Base-by-base conservation (phyloP, 352 stramenopile species). In the Phytophthora macrochlamydospora region DNA sequence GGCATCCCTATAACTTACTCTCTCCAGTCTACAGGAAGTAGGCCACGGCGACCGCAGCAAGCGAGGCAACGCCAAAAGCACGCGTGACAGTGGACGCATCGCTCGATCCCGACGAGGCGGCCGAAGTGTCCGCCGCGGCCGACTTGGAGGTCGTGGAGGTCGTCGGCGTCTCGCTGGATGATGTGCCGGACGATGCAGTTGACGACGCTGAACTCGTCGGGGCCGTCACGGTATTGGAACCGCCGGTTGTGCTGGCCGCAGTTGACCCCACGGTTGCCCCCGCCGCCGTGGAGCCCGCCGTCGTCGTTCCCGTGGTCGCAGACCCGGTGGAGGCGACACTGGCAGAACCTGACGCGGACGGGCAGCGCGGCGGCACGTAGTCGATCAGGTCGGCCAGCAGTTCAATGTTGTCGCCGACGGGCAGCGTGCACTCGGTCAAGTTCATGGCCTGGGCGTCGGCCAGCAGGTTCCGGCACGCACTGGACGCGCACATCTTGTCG, bases 271-370 rank as follows among this genome's bases (percentile, higher is more conserved):
- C 18, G 18, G 18, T 24, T 24, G 18, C 18, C 18, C 18, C 18
- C 18, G 18, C 0, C 18, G 18, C 18, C 18, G 18, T 24, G 18
- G 18, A 24, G 18, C 18, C 18, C 18, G 18, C 18, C 28, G 18
- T 24, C 18, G 52, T 76, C 52, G 77, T 84, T 13, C 69, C 79
- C 3, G 84, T 91, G 50, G 88, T 78, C 13, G 64, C 80, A 46
- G 70, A 73, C 32, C 69, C 57, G 30, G 68, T 63, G 62, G 45
- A 14, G 8, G 43, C 7, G 7, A 29, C n/a, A 8, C 59, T 53
- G 59, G 75, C 75, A 43, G 65, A 71, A 51, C 67, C 56, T 51
- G 77, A 74, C 49, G 51, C 60, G 7, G 65, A 72, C n/a, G 66
- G 32, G 44, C 71, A 78, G 13, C 59, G 56, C 5, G 50, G 24